Evolutionary conservation across 2,329 filamentous ascomycete species (phyloP), one percentile per base, ranked within the genome.

Genomic region (Nothopassalora personata): DNA sequence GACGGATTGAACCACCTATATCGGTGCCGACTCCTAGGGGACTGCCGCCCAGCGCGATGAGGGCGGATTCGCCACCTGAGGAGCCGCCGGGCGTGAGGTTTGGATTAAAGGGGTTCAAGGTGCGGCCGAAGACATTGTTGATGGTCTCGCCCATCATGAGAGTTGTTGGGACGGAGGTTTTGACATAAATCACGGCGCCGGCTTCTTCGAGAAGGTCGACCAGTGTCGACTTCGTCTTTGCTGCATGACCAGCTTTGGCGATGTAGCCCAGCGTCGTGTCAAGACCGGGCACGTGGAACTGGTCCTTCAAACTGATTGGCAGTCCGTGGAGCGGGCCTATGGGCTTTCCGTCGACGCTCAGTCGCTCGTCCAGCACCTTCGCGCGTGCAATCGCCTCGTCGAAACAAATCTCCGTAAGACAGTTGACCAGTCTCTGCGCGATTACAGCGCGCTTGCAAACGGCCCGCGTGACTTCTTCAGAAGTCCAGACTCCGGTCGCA

Each of bases 1-100:
- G 94, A 67, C 86, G 85, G 69, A 95, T 87, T 56, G 74, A 77
- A 1, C 81, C 81, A 1, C 78, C 81, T 50, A 87, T 79, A 71
- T 88, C 86, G 0, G 85, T 87, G 0, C 83, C 84, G 11, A 87
- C 77, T 1, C 86, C 86, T 1, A 88, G 67, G 54, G 83, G 76
- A 36, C 76, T 81, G 0, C 85, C 85, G 28, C 79, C 76, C 75
- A 87, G 79, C 3, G 80, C 81, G 27, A 87, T 66, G 11, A 87
- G 71, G 0, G 81, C 83, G 0, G 79, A 84, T 69, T 88, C 86
- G 13, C 87, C 87, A 11, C 87, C 87, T 0, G 82, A 84, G 8
- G 81, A 84, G 1, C 88, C 87, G 5, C 87, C 87, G 0, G 84
- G 79, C 0, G 83, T 85, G 43, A 86, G 75, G 18, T 78, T 73